phyloP scores from a whole-genome alignment of 192 early-diverging fungal species.

The Coemansia sp. region DNA sequence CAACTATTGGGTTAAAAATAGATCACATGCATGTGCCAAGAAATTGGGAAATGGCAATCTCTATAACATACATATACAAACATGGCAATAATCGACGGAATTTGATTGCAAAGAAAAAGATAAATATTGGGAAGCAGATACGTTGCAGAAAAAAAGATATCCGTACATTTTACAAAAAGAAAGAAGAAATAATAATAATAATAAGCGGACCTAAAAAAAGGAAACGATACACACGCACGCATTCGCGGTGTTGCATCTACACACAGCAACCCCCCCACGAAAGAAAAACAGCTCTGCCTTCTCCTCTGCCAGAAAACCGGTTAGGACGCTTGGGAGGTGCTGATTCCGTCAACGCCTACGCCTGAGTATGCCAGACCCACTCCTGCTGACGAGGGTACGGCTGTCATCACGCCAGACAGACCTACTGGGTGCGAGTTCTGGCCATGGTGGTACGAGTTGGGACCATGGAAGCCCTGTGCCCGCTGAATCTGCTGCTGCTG shows the following conservation, averaged over 20 bases:
- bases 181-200: conserved; percentile 1
- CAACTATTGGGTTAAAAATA: neutral
- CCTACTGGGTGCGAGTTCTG: neutral
- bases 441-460: conserved; percentile 3
- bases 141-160: neutral
- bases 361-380: neutral
- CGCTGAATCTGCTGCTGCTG: conserved; percentile 19
- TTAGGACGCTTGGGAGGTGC: neutral
- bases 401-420: conserved; percentile 9
- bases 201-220: neutral
- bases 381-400: conserved; percentile 9
- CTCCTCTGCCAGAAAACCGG: neutral
- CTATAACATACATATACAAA: neutral
- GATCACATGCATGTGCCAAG: neutral
- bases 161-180: neutral
- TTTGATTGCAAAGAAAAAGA: no score
- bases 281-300: neutral
- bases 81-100: no score
- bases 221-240: neutral
- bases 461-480: neutral
- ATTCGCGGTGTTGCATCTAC: no score
- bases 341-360: neutral
- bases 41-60: neutral
- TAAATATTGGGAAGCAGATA: neutral
- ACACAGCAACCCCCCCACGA: neutral